phyloP scores from a whole-genome alignment of 202 grass and related monocot species.

The Schoenoplectus triqueter region DNA sequence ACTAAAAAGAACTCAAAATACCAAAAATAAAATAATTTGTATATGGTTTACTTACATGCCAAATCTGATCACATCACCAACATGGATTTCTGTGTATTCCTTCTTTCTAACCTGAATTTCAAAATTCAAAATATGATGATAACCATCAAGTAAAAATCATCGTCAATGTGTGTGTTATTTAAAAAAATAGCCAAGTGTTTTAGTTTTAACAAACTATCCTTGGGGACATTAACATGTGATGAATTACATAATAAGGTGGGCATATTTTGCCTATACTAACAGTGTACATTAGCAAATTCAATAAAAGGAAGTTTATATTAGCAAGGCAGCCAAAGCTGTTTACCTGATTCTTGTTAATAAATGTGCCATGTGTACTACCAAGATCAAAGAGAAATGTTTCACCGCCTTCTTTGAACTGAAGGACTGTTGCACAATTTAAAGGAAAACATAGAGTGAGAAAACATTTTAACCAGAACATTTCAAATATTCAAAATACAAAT shows the following conservation, averaged over 20 bases:
- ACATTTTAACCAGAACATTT: not conserved
- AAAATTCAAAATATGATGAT: not conserved
- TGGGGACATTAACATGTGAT: not conserved
- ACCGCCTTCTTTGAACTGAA: constrained; percentile 85
- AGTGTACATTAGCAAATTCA: not conserved
- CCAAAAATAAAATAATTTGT: not conserved
- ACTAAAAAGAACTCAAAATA: not conserved
- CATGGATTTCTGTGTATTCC: constrained; percentile 74
- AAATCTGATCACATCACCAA: constrained; percentile 94
- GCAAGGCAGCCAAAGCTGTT: constrained; percentile 14
- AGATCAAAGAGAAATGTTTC: constrained; percentile 87
- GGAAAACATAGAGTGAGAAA: constrained; percentile 40
- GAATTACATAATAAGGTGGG: not conserved
- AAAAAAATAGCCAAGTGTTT: constrained; percentile 10
- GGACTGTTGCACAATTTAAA: constrained; percentile 48
- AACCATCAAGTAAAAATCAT: constrained; percentile 6
- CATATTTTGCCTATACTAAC: constrained; percentile 3
- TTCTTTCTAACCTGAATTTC: constrained; percentile 71
- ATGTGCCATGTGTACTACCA: constrained; percentile 92
- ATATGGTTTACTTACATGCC: constrained; percentile 76
- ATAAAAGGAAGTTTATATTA: not conserved
- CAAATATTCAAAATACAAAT: constrained; percentile 3
- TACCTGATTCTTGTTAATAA: constrained; percentile 93
- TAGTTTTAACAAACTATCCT: not conserved
- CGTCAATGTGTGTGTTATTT: not conserved